Conservation (phyloP, 192 early-diverging fungal genomes). For the Mortierella antarctica region DNA sequence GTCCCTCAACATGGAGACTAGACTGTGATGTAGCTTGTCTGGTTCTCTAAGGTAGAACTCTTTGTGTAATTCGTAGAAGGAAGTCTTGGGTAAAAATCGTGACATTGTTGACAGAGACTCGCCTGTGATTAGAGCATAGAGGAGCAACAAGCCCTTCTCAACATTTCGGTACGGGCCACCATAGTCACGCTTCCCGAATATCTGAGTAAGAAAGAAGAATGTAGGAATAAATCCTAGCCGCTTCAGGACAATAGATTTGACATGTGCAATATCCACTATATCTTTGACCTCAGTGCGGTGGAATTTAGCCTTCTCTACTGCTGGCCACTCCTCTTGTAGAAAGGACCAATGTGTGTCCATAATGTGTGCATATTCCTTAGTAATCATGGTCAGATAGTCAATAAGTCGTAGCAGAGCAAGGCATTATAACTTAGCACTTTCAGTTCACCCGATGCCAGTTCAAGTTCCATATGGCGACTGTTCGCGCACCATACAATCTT, state of each 20-base stretch:
- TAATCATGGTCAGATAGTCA: too few species aligned
- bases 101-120: slow-evolving; percentile 10
- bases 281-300: slow-evolving; percentile 18
- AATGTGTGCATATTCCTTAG: too few species aligned
- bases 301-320: slow-evolving; percentile 6
- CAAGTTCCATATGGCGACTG: too few species aligned
- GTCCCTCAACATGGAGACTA: slow-evolving; percentile 1
- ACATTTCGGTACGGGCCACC: slow-evolving; percentile 32
- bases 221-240: slow-evolving; percentile 9
- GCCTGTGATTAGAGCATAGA: slow-evolving; percentile 33
- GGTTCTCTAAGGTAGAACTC: slow-evolving; percentile 15
- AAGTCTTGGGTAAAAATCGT: slow-evolving; percentile 27
- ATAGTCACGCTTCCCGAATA: slow-evolving; percentile 16
- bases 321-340: slow-evolving; percentile 22
- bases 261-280: slow-evolving; percentile 1
- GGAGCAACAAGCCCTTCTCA: slow-evolving; percentile 40
- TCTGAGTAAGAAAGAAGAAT: slow-evolving; percentile 28
- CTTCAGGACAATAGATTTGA: slow-evolving; percentile 4
- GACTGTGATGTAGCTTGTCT: background rate
- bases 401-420: too few species aligned
- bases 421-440: too few species aligned
- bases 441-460: too few species aligned
- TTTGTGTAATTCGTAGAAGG: slow-evolving; percentile 25
- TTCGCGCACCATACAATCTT: too few species aligned
- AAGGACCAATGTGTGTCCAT: slow-evolving; percentile 10